Evolutionary conservation across 768 basidiomycete genomes (phyloP).

Genomic region (Trametes cinnabarina): DNA sequence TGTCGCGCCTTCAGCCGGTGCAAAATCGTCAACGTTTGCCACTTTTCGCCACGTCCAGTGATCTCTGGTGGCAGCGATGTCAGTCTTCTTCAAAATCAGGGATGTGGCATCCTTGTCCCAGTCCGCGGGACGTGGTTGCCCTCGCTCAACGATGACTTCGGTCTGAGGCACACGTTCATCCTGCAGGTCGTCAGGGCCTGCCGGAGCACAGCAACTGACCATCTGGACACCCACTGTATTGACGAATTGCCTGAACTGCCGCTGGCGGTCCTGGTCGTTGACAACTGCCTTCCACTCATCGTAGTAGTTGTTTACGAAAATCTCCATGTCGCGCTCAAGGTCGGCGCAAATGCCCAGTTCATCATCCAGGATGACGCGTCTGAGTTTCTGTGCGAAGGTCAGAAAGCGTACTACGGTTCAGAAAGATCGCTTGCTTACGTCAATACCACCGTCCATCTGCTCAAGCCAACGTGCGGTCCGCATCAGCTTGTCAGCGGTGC

Average conservation of each 20-base stretch:
- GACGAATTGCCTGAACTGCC: slow-evolving; percentile 60
- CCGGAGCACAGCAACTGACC: background rate
- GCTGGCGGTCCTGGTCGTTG: slow-evolving; percentile 44
- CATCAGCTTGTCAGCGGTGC: slow-evolving; percentile 67
- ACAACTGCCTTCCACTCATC: slow-evolving; percentile 73
- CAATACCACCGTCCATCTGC: slow-evolving; percentile 63
- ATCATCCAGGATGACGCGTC: slow-evolving; percentile 64
- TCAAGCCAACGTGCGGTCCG: slow-evolving; percentile 77
- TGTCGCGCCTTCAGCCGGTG: slow-evolving; percentile 42
- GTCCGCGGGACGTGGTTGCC: slow-evolving; percentile 61
- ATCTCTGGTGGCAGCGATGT: slow-evolving; percentile 42
- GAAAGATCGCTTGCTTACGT: slow-evolving; percentile 34
- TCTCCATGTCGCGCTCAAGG: slow-evolving; percentile 63
- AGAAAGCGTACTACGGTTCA: background rate
- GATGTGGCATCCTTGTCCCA: slow-evolving; percentile 61
- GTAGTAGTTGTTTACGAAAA: slow-evolving; percentile 61
- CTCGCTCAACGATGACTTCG: slow-evolving; percentile 58
- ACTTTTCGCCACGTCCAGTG: slow-evolving; percentile 59
- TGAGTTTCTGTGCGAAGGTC: slow-evolving; percentile 44
- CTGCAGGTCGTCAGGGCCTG: slow-evolving; percentile 17
- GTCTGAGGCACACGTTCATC: slow-evolving; percentile 42
- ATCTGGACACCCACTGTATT: slow-evolving; percentile 45
- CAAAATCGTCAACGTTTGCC: slow-evolving; percentile 48
- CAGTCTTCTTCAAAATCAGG: slow-evolving; percentile 40
- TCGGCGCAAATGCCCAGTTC: slow-evolving; percentile 70